Percentiles rank a stretch among this genome's conserved stretches.
Conservation (phyloP, 108 stramenopile species). For the Skeletonema marinoi region DNA sequence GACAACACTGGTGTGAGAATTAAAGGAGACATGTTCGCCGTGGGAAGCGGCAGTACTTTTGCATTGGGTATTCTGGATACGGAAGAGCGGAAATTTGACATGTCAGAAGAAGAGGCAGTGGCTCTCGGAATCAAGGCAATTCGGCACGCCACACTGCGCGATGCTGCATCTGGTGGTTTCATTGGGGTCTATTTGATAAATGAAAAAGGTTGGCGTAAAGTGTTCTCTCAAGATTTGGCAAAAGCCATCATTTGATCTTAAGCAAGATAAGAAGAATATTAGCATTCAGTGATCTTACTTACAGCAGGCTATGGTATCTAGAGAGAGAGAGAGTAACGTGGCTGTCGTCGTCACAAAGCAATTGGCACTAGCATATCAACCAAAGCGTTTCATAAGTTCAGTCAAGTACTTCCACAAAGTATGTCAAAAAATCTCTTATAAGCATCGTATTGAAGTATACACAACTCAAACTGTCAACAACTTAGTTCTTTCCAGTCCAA, state of each 20-base stretch:
- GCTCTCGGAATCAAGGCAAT: constrained; percentile 86
- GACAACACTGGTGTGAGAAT: constrained; percentile 83
- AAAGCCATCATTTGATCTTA: background rate
- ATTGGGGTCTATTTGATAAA: constrained; percentile 87
- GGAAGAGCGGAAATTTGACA: constrained; percentile 51
- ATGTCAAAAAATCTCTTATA: too few species aligned
- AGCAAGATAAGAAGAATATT: background rate
- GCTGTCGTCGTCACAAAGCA: too few species aligned
- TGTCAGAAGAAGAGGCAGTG: constrained; percentile 82
- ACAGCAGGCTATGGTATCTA: too few species aligned
- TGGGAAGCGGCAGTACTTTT: constrained; percentile 86
- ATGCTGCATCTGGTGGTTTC: constrained; percentile 83
- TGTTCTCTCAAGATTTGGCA: constrained; percentile 84
- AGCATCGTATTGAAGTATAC: too few species aligned
- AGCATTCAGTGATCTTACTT: too few species aligned
- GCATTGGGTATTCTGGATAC: constrained; percentile 88
- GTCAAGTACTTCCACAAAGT: too few species aligned
- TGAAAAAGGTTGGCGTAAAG: constrained; percentile 74
- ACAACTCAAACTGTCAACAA: too few species aligned
- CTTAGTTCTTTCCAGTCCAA: constrained; percentile 56
- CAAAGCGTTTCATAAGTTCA: too few species aligned
- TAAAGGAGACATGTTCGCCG: constrained; percentile 84
- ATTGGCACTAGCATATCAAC: too few species aligned
- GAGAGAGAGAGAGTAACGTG: too few species aligned
- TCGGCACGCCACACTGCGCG: constrained; percentile 89